Conservation (phyloP, 768 basidiomycete species). For the Pulveroboletus ravenelii region DNA sequence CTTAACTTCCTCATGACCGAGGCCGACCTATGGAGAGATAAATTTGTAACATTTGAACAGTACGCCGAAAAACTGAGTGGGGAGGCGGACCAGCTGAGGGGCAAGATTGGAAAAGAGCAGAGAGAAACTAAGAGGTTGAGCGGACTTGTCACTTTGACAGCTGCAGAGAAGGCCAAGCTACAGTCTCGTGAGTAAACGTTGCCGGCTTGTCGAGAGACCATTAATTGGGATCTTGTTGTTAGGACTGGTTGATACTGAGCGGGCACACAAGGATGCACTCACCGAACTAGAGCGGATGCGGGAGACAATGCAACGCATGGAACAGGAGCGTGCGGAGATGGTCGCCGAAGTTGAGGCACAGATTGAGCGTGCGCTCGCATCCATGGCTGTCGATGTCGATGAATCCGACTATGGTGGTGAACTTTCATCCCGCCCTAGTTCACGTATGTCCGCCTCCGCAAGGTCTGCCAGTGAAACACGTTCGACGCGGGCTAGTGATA, state of each 20-base stretch:
- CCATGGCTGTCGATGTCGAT: slow-evolving; percentile 73
- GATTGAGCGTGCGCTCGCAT: slow-evolving; percentile 80
- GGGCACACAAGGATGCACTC: slow-evolving; percentile 73
- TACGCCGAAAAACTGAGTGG: slow-evolving; percentile 87
- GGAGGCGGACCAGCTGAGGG: slow-evolving; percentile 79
- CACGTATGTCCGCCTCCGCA: slow-evolving; percentile 60
- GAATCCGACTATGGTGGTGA: slow-evolving; percentile 66
- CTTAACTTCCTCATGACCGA: slow-evolving; percentile 92
- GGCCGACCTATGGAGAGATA: slow-evolving; percentile 86
- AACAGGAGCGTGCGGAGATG: slow-evolving; percentile 82
- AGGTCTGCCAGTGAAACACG: slow-evolving; percentile 40
- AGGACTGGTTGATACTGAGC: slow-evolving; percentile 83
- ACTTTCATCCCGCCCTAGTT: slow-evolving; percentile 59
- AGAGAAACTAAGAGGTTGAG: slow-evolving; percentile 82
- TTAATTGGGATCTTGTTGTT: not conserved
- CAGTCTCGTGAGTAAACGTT: slow-evolving; percentile 59
- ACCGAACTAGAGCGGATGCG: slow-evolving; percentile 82
- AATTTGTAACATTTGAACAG: slow-evolving; percentile 90
- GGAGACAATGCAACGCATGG: slow-evolving; percentile 82
- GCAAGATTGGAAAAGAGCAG: slow-evolving; percentile 89
- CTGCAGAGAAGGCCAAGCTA: slow-evolving; percentile 72
- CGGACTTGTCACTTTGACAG: slow-evolving; percentile 70
- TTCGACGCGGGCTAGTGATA: slow-evolving; percentile 60
- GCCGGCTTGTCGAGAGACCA: not conserved
- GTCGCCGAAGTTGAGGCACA: slow-evolving; percentile 91